Base-by-base conservation (phyloP, 176 grass and related monocot species). In the Alopecurus myosuroides region DNA sequence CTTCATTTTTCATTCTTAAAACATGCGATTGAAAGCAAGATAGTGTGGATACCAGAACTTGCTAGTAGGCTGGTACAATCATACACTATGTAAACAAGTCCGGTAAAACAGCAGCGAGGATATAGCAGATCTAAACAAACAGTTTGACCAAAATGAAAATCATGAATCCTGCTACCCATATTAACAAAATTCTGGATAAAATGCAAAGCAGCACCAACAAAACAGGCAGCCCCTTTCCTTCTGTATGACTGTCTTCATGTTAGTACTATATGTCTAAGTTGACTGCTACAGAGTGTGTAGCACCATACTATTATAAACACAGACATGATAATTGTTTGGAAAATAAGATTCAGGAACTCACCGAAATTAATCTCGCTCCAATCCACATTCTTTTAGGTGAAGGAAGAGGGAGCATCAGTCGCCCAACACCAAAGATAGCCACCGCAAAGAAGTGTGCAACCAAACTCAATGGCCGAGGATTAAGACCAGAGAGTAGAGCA, bases 361-460 rank as follows among this genome's bases (percentile, higher is more conserved):
- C 97, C 10, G 94, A 99, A 78, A 99, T 92, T 70, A 99, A 86
- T 70, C 82, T 84, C 28, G 84, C 91, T 49, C 91, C 97, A 61
- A 94, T 84, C 97, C 97, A 96, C 74, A 99, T 82, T 77, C 94
- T 70, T 55, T 94, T 94, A 33, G 84, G 77, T 20, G 94, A 94
- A 84, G 97, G 97, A 70, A 96, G 84, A 10, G 97, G 97, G 60
- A 99, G 79, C 72, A 99, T 85, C 19, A 99, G 82, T 12, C 97
- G 89, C 8, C 97, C 97, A 82, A 99, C 89, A 70, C 97, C 97
- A 9, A 94, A 99, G 62, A 99, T 91, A 63, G 94, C 97, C 71
- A 99, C 97, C 67, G 97, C 97, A 86, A 96, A 99, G 84, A 99
- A 99, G 84, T 99, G 97, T 2, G 89, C 89, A 44, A 99, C 97